Percentiles rank a stretch among this genome's conserved stretches.
These are phyloP conservation scores for Malus hybrid DNA, from an alignment of 331 rosid species.

Conservation along the genomic window DNA sequence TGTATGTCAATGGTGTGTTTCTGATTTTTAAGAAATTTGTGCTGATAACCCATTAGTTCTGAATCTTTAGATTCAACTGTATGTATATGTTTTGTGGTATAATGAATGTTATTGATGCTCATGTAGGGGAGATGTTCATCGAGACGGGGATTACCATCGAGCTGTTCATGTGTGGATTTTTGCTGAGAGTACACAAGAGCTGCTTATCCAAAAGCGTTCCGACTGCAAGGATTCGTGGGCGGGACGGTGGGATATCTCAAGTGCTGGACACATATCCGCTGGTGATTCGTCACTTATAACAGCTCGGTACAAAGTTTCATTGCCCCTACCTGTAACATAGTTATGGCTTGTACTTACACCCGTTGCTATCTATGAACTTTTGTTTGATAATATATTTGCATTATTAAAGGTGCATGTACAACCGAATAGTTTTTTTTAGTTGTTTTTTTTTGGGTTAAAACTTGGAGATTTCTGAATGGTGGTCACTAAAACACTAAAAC, in stretches of 20 bases:
- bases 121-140: constrained; percentile 65
- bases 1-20: background rate
- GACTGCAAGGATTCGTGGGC: constrained; percentile 80
- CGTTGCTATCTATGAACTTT: background rate
- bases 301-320: constrained; percentile 47
- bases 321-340: background rate
- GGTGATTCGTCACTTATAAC: constrained; percentile 69
- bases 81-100: background rate
- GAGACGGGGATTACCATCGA: constrained; percentile 92
- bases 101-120: background rate
- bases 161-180: constrained; percentile 94
- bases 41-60: background rate
- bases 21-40: background rate
- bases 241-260: constrained; percentile 85
- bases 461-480: background rate
- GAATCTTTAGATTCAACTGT: too few species aligned
- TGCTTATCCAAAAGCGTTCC: constrained; percentile 80
- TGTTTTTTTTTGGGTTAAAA: background rate
- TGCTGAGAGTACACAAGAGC: constrained; percentile 67
- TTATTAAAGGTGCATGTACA: too few species aligned
- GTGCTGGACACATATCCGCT: constrained; percentile 88
- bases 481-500: constrained; percentile 5
- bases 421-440: too few species aligned
- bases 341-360: background rate
- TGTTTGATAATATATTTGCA: background rate